These are phyloP conservation scores for Microstegium vimineum DNA, from an alignment of 176 grass and related monocot genomes.

Conservation along the genomic window DNA sequence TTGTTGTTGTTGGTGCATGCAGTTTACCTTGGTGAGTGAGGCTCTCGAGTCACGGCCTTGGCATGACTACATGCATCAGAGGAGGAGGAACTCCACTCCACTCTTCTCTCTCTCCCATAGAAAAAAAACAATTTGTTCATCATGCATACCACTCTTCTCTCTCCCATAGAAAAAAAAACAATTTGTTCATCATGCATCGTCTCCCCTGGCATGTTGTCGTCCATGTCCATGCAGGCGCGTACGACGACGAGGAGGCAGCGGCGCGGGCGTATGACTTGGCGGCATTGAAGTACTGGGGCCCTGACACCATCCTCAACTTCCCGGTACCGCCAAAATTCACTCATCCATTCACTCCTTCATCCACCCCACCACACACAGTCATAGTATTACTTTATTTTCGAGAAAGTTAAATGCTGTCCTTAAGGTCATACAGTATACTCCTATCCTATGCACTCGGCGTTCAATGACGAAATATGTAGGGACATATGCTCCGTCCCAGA, in stretches of 20 bases:
- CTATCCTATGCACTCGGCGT: no score
- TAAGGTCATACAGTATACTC: no score
- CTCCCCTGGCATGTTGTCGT: no score
- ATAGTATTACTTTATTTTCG: no score
- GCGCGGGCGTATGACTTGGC: slow-evolving; percentile 84
- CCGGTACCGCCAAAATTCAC: slow-evolving; percentile 46
- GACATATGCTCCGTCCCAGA: no score
- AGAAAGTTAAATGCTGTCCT: no score
- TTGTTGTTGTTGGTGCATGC: slow-evolving; percentile 43
- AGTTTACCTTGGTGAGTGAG: slow-evolving; percentile 99
- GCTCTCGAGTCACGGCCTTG: slow-evolving; percentile 48
- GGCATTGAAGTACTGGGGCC: slow-evolving; percentile 97
- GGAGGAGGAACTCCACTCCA: not conserved
- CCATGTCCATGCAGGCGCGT: slow-evolving; percentile 55
- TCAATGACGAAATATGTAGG: no score
- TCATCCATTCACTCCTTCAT: not conserved
- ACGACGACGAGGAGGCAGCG: slow-evolving; percentile 85
- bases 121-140: no score
- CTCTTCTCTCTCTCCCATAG: not conserved
- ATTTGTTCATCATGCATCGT: no score
- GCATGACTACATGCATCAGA: slow-evolving; percentile 14
- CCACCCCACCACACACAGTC: not conserved
- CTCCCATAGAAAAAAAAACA: not conserved
- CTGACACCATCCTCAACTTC: slow-evolving; percentile 81
- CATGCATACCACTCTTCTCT: not conserved